phyloP scores from a whole-genome alignment of 2,329 filamentous ascomycete species.

The Cyanodermella asteris region DNA sequence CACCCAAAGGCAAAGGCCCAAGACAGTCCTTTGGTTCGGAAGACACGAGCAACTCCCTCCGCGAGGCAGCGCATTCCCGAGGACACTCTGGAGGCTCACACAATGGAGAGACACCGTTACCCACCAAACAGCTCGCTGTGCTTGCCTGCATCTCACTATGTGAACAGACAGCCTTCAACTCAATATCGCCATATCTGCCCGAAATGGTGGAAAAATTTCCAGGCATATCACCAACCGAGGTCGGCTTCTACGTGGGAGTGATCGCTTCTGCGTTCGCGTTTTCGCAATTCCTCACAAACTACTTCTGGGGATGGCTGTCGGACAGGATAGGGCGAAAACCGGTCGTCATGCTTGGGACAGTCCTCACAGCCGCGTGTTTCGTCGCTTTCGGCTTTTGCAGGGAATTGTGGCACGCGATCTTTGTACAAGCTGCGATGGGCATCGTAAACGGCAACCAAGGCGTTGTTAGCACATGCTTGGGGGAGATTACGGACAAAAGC shows the following conservation, averaged over 20 bases:
- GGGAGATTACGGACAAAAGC: constrained; percentile 82
- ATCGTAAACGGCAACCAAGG: constrained; percentile 87
- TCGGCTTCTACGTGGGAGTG: constrained; percentile 72
- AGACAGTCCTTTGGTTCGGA: no score
- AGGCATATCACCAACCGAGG: constrained; percentile 46
- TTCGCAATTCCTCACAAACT: constrained; percentile 80
- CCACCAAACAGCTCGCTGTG: constrained; percentile 59
- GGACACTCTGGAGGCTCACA: constrained; percentile 12
- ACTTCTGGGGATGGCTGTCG: constrained; percentile 71
- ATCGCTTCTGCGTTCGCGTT: constrained; percentile 82
- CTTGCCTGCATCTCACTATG: constrained; percentile 74
- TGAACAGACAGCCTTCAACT: constrained; percentile 93
- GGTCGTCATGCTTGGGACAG: constrained; percentile 59
- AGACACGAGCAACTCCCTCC: constrained; percentile 7
- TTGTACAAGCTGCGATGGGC: constrained; percentile 79
- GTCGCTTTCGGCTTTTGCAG: constrained; percentile 69
- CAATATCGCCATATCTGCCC: constrained; percentile 83
- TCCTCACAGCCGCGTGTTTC: constrained; percentile 66
- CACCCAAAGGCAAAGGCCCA: constrained; percentile 42
- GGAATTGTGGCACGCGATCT: constrained; percentile 60
- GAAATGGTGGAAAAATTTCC: constrained; percentile 78
- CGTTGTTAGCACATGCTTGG: constrained; percentile 78
- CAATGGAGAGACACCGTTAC: constrained; percentile 48
- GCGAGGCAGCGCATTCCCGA: constrained; percentile 10
- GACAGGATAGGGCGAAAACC: constrained; percentile 65